Conservation (phyloP, 805 yeast genomes). For the Kurtzmaniella fragi region DNA sequence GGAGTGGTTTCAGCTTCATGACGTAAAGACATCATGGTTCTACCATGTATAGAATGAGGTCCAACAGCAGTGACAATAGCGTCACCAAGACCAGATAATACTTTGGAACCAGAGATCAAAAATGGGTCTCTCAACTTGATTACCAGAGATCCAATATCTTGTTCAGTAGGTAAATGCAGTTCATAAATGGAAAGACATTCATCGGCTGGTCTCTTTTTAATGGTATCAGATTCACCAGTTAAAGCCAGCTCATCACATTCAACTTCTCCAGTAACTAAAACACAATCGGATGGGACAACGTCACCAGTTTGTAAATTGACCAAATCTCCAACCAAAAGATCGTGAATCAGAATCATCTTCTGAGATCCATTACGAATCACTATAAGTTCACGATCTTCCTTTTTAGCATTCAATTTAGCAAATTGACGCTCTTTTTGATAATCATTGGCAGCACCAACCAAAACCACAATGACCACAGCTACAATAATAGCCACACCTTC, state of each 20-base stretch:
- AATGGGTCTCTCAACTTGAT: conserved; percentile 64
- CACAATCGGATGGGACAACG: conserved; percentile 82
- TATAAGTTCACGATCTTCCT: conserved; percentile 74
- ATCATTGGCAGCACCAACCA: conserved; percentile 94
- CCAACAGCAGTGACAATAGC: conserved; percentile 92
- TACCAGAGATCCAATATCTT: conserved; percentile 38
- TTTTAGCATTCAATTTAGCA: conserved; percentile 79
- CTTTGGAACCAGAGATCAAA: conserved; percentile 86
- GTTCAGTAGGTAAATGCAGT: conserved; percentile 18
- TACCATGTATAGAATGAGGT: conserved; percentile 81
- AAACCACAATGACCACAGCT: conserved; percentile 84
- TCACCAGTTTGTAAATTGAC: conserved; percentile 88
- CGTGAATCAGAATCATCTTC: conserved; percentile 62
- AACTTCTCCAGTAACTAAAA: conserved; percentile 67
- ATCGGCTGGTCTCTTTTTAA: conserved; percentile 59
- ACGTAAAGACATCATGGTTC: conserved; percentile 77
- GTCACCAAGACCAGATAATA: conserved; percentile 79
- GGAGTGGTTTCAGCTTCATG: conserved; percentile 85
- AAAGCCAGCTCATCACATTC: conserved; percentile 90
- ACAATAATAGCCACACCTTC: conserved; percentile 97
- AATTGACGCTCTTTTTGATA: conserved; percentile 95
- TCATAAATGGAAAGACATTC: conserved; percentile 30
- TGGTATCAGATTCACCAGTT: conserved; percentile 90
- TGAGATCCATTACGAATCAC: conserved; percentile 74
- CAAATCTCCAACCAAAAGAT: conserved; percentile 82